Evolutionary conservation across 2,329 filamentous ascomycete genomes (phyloP).

Genomic region (Colletotrichum somersetense): DNA sequence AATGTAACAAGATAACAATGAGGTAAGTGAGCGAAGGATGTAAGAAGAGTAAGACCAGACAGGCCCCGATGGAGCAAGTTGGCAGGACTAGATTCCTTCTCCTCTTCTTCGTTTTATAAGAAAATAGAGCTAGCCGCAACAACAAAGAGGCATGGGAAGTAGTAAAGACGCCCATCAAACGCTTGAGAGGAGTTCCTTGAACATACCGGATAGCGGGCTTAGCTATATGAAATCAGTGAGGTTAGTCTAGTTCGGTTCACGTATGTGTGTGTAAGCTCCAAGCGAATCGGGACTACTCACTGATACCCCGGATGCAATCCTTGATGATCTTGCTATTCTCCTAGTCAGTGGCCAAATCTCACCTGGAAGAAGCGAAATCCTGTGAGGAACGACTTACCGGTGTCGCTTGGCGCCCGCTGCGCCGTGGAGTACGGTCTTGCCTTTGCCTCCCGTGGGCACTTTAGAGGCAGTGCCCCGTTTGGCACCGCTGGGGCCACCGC

Average conservation of each 20-base stretch:
- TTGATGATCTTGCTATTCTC: constrained; percentile 59
- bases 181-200: constrained; percentile 8
- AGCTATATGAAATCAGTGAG: constrained; percentile 51
- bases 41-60: neutral
- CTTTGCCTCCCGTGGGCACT: constrained; percentile 24
- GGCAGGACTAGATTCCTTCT: neutral
- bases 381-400: constrained; percentile 42
- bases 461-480: constrained; percentile 40
- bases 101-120: neutral
- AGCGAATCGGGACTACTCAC: constrained; percentile 49
- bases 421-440: constrained; percentile 45
- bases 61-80: neutral
- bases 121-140: neutral
- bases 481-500: constrained; percentile 49
- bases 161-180: constrained; percentile 8
- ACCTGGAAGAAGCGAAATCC: neutral
- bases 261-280: constrained; percentile 41
- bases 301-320: constrained; percentile 64
- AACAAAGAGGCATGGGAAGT: constrained; percentile 19
- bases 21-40: neutral
- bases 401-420: constrained; percentile 46
- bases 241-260: constrained; percentile 28
- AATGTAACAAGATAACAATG: neutral
- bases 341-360: neutral
- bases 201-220: constrained; percentile 67